Percentiles rank a stretch among this genome's conserved stretches.
Evolutionary conservation across 164 flowering plant species (phyloP).

Genomic region (Kingdonia uniflora): DNA sequence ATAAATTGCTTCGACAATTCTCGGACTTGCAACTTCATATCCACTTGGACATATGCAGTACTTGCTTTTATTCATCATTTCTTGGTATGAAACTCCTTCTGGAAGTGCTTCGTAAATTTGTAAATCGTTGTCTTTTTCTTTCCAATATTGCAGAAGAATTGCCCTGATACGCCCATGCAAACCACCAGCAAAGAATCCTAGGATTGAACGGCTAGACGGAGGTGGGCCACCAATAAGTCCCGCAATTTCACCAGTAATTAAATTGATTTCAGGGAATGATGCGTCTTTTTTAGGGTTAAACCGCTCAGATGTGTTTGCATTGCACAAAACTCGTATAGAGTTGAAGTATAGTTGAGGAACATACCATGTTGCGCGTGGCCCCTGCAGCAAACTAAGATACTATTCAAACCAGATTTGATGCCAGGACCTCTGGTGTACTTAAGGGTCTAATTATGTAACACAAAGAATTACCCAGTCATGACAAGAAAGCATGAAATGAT

Average conservation of each 20-base stretch:
- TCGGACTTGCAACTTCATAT: no score
- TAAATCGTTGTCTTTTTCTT: conserved; percentile 33
- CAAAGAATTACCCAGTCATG: conserved; percentile 42
- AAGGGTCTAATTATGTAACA: neutral
- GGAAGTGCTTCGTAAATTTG: conserved; percentile 37
- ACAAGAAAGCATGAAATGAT: conserved; percentile 54
- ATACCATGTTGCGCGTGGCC: conserved; percentile 28
- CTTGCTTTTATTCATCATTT: conserved; percentile 33
- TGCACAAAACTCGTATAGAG: conserved; percentile 53
- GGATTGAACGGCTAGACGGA: conserved; percentile 27
- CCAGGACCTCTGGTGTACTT: neutral
- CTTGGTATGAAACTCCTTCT: conserved; percentile 19
- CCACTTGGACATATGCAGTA: conserved; percentile 49
- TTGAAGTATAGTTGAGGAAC: conserved; percentile 29
- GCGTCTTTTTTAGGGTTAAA: conserved; percentile 52
- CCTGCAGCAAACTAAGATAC: conserved; percentile 17
- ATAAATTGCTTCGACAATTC: no score
- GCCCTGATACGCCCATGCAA: conserved; percentile 41
- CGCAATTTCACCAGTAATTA: conserved; percentile 22
- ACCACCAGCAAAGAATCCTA: conserved; percentile 52
- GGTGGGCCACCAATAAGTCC: conserved; percentile 35
- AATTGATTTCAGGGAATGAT: conserved; percentile 48
- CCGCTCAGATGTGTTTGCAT: conserved; percentile 51
- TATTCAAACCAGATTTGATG: neutral
- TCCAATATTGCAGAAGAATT: conserved; percentile 38